These are phyloP conservation scores for Coelastrella sp. DNA, from an alignment of 139 green algal genomes.

Conservation along the genomic window DNA sequence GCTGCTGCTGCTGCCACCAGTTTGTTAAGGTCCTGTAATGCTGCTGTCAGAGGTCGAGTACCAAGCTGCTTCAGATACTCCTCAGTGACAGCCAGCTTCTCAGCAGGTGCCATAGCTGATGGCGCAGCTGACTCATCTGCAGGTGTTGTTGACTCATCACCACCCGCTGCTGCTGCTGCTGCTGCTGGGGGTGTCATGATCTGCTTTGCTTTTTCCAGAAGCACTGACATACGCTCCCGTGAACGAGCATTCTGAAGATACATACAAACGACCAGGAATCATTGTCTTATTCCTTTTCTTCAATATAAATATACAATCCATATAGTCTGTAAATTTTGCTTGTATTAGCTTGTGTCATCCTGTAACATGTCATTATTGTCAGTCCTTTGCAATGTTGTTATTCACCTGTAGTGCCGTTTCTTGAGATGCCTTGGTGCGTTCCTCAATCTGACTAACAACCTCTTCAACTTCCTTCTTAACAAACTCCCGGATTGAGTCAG, in stretches of 20 bases:
- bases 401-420: constrained; percentile 21
- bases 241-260: constrained; percentile 30
- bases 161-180: neutral
- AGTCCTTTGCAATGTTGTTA: no score
- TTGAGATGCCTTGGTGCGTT: constrained; percentile 17
- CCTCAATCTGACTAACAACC: neutral
- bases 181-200: constrained; percentile 16
- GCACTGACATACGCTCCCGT: constrained; percentile 2
- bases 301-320: no score
- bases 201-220: constrained; percentile 24
- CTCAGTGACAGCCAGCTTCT: constrained; percentile 18
- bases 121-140: neutral
- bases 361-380: neutral
- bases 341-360: no score
- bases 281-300: no score
- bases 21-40: constrained; percentile 26
- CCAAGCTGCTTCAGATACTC: constrained; percentile 41
- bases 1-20: neutral
- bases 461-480: constrained; percentile 11
- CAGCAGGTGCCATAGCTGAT: constrained; percentile 15
- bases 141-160: neutral
- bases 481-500: neutral
- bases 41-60: constrained; percentile 24
- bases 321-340: no score
- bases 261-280: neutral